These are phyloP conservation scores for Stagonosporopsis chrysanthemi DNA, from an alignment of 2,329 filamentous ascomycete genomes.

Conservation along the genomic window DNA sequence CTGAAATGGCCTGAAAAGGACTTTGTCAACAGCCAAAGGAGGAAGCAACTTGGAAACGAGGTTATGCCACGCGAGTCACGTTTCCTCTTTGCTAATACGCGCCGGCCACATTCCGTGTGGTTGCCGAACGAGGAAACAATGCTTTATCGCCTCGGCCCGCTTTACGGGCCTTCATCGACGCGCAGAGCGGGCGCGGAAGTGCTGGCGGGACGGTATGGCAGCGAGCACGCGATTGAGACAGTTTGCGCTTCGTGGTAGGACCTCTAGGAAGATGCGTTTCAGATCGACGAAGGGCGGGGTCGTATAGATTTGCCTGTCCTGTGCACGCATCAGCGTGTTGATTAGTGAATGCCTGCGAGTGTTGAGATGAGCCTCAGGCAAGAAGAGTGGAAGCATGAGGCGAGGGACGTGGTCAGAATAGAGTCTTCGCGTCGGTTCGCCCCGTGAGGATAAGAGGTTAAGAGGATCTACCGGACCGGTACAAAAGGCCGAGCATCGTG, in stretches of 20 bases:
- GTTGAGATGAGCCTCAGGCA: background rate
- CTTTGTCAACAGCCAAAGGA: background rate
- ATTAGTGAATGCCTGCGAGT: background rate
- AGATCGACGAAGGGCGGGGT: background rate
- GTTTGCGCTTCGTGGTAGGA: background rate
- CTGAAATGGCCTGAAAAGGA: background rate
- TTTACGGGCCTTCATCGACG: background rate
- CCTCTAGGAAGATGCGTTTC: no score
- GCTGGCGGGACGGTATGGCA: no score
- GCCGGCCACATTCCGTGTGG: background rate
- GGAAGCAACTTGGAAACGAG: background rate
- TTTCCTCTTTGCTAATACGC: background rate
- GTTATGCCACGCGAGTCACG: constrained; percentile 1
- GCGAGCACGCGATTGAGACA: no score
- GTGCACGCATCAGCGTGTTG: background rate
- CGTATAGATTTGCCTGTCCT: background rate
- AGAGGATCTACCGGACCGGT: background rate
- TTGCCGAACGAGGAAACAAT: background rate
- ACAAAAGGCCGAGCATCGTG: background rate
- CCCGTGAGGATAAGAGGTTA: background rate
- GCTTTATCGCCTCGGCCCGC: background rate
- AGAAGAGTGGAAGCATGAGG: background rate
- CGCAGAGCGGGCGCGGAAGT: background rate
- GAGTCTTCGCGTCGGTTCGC: background rate
- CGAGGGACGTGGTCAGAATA: background rate